Evolutionary conservation across 768 basidiomycete genomes (phyloP), one percentile per base, ranked within the genome.

Genomic region (Mycena belliarum): DNA sequence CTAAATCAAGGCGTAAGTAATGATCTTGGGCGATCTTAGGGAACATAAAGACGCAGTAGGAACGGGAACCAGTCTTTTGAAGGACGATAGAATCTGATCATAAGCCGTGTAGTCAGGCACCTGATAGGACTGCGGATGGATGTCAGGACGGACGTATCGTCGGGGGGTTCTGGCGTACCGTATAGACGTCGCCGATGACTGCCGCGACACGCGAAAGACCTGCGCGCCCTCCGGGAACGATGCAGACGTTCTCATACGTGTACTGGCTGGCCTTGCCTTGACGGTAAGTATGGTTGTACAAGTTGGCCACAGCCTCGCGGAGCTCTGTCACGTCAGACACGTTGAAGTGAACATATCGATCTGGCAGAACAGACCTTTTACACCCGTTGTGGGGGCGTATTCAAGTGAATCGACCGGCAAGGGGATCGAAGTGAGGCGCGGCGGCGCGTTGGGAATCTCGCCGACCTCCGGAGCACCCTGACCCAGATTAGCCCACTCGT

Each of bases 391-490:
- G 0, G 95, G 94, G 3, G 92, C 95, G 66, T 97, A 97, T 72
- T 95, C 93, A 60, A 91, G 75, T 28, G 87, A 84, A 64, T 93
- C 93, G 33, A 78, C 60, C 11, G 87, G 84, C 55, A 94, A 66
- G 28, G 82, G 74, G 59, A 96, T 85, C 20, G 79, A 77, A 8
- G 80, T 78, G 0, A 86, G 88, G 47, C 91, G 85, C 40, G 79
- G 70, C 0, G 86, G 81, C 2, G 89, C 91, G 54, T 83, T 81
- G 11, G 93, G 93, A 43, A 95, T 85, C 3, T 83, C 84, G 0
- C 94, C 94, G 5, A 93, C 89, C 72, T 94, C 93, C 9, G 93
- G 93, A 16, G 92, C 91, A 41, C 91, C 92, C 73, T 95, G 93
- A n/a, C 95, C 95, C 11, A 93, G 79, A 68, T 93, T 93, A 6